phyloP scores from a whole-genome alignment of 2,329 filamentous ascomycete species.

The Botryotinia convoluta region DNA sequence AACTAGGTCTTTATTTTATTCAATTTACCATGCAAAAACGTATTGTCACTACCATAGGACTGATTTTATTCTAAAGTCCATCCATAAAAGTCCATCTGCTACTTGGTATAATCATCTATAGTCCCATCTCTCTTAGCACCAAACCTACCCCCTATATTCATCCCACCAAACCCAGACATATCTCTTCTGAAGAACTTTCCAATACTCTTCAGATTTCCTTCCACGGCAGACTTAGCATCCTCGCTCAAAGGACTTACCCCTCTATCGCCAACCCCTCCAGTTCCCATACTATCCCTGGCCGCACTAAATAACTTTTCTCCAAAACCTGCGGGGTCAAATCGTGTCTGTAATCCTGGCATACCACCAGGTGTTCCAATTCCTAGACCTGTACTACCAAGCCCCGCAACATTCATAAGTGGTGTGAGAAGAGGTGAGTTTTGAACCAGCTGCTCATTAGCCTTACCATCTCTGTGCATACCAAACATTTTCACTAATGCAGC shows the following conservation, averaged over 20 bases:
- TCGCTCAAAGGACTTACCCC: constrained; percentile 37
- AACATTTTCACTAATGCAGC: constrained; percentile 83
- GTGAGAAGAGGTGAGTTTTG: constrained; percentile 69
- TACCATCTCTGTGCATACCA: constrained; percentile 71
- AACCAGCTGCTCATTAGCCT: constrained; percentile 65
- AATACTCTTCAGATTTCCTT: constrained; percentile 92
- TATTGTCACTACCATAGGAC: background rate
- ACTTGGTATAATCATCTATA: constrained; percentile 30
- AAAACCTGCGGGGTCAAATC: constrained; percentile 78
- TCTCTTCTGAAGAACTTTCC: constrained; percentile 95
- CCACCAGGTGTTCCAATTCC: constrained; percentile 45
- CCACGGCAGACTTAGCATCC: constrained; percentile 67
- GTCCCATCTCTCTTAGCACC: constrained; percentile 30
- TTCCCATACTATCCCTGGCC: constrained; percentile 74
- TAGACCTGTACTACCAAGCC: constrained; percentile 45
- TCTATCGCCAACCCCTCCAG: constrained; percentile 24
- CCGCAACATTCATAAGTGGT: constrained; percentile 55
- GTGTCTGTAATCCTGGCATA: constrained; percentile 45
- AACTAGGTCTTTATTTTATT: background rate
- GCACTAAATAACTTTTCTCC: constrained; percentile 87
- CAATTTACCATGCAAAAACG: background rate
- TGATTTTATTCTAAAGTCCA: background rate
- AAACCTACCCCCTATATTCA: constrained; percentile 62
- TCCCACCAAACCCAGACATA: constrained; percentile 65
- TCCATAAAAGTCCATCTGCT: background rate